phyloP scores from a whole-genome alignment of 2,329 filamentous ascomycete species.

The Colletotrichum chrysophilum region DNA sequence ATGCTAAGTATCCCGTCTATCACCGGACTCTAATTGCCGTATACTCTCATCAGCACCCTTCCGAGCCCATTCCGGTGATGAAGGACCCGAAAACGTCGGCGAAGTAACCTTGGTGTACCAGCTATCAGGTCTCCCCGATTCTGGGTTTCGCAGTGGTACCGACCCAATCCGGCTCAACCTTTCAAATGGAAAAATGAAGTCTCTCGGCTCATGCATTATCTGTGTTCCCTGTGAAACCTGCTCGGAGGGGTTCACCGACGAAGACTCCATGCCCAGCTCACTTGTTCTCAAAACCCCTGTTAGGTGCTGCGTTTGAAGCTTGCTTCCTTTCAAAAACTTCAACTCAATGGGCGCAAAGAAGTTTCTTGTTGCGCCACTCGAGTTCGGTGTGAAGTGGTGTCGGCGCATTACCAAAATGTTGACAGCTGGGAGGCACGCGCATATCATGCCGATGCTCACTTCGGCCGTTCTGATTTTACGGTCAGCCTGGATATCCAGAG shows the following conservation, averaged over 20 bases:
- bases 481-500: not conserved
- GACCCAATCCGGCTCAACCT: not conserved
- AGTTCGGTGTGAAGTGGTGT: not conserved
- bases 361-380: not conserved
- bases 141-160: not conserved
- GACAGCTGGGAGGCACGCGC: slow-evolving; percentile 33
- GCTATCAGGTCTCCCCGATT: not conserved
- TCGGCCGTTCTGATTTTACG: slow-evolving; percentile 28
- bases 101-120: not conserved
- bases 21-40: not conserved
- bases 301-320: not conserved
- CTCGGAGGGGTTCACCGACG: not conserved
- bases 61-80: not conserved
- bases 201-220: not conserved
- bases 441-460: slow-evolving; percentile 34
- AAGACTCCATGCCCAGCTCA: not conserved
- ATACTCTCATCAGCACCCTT: not conserved
- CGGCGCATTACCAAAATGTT: slow-evolving; percentile 17
- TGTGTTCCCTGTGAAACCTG: not conserved
- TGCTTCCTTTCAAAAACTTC: slow-evolving; percentile 12
- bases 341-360: not conserved
- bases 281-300: not conserved
- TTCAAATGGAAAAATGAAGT: not conserved
- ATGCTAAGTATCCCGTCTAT: not conserved
- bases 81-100: not conserved